Conservation (phyloP, 2,329 filamentous ascomycete genomes). For the Monilinia vaccinii-corymbosi region DNA sequence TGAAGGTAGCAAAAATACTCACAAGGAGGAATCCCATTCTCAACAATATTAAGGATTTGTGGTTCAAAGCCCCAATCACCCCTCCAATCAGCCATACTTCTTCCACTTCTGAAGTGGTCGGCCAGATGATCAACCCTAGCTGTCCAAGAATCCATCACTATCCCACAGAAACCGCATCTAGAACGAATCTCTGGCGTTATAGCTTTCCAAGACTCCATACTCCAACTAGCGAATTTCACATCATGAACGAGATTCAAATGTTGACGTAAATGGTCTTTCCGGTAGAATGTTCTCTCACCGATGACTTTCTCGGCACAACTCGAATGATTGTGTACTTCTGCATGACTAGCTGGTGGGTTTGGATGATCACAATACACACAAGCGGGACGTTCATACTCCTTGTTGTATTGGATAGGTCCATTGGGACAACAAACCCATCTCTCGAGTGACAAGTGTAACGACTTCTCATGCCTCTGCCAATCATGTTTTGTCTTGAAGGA, state of each 20-base stretch:
- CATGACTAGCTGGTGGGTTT: constrained; percentile 46
- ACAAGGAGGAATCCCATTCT: constrained; percentile 59
- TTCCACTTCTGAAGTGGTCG: constrained; percentile 59
- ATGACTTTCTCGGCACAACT: constrained; percentile 57
- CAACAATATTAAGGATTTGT: constrained; percentile 52
- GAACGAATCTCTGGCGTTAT: constrained; percentile 52
- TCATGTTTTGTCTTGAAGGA: constrained; percentile 60
- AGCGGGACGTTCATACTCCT: constrained; percentile 46
- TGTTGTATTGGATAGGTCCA: constrained; percentile 45
- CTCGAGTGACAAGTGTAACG: constrained; percentile 54
- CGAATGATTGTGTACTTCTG: constrained; percentile 50
- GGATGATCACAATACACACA: constrained; percentile 52
- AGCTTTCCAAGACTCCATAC: constrained; percentile 56
- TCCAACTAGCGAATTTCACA: constrained; percentile 50
- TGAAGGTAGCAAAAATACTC: constrained; percentile 31
- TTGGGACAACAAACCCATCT: constrained; percentile 56
- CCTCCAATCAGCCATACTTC: constrained; percentile 60
- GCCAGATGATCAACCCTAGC: constrained; percentile 53
- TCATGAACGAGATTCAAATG: constrained; percentile 54
- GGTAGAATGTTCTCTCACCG: constrained; percentile 55
- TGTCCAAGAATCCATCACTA: constrained; percentile 53
- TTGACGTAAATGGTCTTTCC: constrained; percentile 59
- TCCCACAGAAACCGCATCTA: constrained; percentile 56
- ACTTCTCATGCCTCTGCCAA: constrained; percentile 64
- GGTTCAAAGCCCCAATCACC: constrained; percentile 60